Base-by-base conservation (phyloP, 2,329 filamentous ascomycete genomes). In the Trichoderma sp. region DNA sequence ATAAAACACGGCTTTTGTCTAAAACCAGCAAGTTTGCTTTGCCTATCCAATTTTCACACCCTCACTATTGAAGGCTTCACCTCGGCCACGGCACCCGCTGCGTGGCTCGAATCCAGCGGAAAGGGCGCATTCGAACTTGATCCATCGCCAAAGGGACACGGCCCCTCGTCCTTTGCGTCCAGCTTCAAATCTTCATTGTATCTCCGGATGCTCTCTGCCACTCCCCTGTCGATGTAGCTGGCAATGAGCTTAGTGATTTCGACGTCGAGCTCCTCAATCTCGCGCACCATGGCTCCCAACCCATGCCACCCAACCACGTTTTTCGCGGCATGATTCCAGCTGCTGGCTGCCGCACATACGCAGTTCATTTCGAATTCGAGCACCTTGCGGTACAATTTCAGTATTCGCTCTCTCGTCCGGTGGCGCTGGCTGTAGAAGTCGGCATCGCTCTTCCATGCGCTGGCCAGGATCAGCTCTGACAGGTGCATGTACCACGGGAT, bases 301-400 rank as follows among this genome's bases (percentile, higher is more conserved):
- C 71, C 74, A 32, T 75, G 69, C 78, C 78, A 80, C 53, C 75
- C 72, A 27, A 80, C 77, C 10, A 79, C 76, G 48, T 80, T 78
- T 64, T 76, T 77, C 3, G 77, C 78, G 0, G 74, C 77, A 29
- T 74, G 72, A 57, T 80, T 79, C 77, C 78, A 80, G 12, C 75
- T 73, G 67, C 76, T 78, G 3, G 78, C 78, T 17, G 78, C 72
- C 6, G 78, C 78, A 68, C 78, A 80, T 10, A 80, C 76, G 70
- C 76, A 77, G 63, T 79, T 80, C 78, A 80, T 80, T 71, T 80
- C 78, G 63, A 78, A 76, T 67, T 80, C 78, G 29, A 80, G 73
- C 5, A 79, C 72, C 15, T 70, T 72, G 22, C 76, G 74, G 70
- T 77, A 78, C 6, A 79, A 69, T 5, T 70, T 70, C 1, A 75